Evolutionary conservation across 1,284 basidiomycete species (phyloP), one percentile per base, ranked within the genome.

Genomic region (Marasmius tenuissimus): DNA sequence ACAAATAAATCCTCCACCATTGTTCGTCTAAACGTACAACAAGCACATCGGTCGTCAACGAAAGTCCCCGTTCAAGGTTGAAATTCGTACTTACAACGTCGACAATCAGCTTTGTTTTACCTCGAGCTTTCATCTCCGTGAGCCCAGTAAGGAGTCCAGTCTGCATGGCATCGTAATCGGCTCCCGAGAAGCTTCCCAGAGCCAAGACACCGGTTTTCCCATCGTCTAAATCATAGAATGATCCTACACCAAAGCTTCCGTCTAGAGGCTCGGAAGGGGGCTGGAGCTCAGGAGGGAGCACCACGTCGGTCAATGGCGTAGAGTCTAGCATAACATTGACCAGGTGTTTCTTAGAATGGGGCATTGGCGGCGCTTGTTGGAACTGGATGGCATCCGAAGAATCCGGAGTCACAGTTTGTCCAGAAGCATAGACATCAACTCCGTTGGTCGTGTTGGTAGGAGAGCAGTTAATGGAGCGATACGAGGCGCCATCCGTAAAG

Each of bases 1-100:
- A 67, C 85, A 88, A 62, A 87, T 83, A 70, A 81, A 86, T 7
- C 84, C 85, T 61, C 86, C 85, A 45, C 85, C 85, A 65, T 86
- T 87, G 69, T 86, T 85, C 6, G 81, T 80, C 84, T 85, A 59
- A 14, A 10, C 60, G 39, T 11, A 38, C 38, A 63, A 18, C 18
- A 47, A 47, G 22, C 20, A 55, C 14, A 10, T 22, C 9, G 4
- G 33, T 11, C 12, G 40, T 14, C 18, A 35, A 61, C 20, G 20
- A 33, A 48, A 11, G 2, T 27, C 27, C 27, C 27, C 27, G 27
- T 27, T 27, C 27, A 2, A 67, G 69, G 33, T 69, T 11, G 42
- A 54, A 35, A 56, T 62, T 35, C 52, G 40, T 7, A 75, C 80
- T 61, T 62, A 83, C 84, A 61, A 87, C 80, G 72, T 87, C 85